phyloP scores from a whole-genome alignment of 176 grass and related monocot genomes.

The Tuctoria greenei region DNA sequence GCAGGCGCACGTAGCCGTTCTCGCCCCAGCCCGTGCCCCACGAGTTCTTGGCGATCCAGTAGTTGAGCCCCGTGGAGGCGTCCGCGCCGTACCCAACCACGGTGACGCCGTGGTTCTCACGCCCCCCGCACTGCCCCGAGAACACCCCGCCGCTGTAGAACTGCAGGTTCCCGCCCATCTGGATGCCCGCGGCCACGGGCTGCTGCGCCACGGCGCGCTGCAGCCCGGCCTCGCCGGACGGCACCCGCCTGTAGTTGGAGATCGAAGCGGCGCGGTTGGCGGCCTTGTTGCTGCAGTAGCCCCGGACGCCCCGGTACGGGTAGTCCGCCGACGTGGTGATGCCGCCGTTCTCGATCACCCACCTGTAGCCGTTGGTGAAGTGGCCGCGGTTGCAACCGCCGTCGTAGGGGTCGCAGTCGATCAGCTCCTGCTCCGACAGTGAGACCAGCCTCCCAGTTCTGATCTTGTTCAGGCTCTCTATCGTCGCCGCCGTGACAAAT shows the following conservation, averaged over 20 bases:
- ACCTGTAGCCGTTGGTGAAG: conserved; percentile 27
- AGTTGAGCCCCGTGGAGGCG: conserved; percentile 22
- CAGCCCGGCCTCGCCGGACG: conserved; percentile 8
- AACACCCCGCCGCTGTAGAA: conserved; percentile 54
- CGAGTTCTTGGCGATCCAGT: conserved; percentile 52
- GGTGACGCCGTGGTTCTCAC: conserved; percentile 45
- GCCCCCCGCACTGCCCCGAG: conserved; percentile 35
- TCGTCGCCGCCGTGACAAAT: conserved; percentile 49
- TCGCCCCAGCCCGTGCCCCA: conserved; percentile 36
- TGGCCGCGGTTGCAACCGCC: conserved; percentile 41
- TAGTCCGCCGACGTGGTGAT: conserved; percentile 37
- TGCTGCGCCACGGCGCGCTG: conserved; percentile 38
- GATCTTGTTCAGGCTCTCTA: conserved; percentile 54
- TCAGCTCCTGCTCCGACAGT: conserved; percentile 59
- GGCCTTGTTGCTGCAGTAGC: conserved; percentile 19
- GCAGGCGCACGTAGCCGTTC: conserved; percentile 26
- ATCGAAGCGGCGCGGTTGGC: background rate
- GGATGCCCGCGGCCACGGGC: conserved; percentile 47
- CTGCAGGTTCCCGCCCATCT: conserved; percentile 26
- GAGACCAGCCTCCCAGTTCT: conserved; percentile 24
- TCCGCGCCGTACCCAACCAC: conserved; percentile 49
- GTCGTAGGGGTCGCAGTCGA: conserved; percentile 52
- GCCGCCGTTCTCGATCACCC: conserved; percentile 46
- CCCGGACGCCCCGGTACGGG: conserved; percentile 34
- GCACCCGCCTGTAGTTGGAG: conserved; percentile 14